phyloP scores from a whole-genome alignment of 768 basidiomycete species.

The Kwoniella shandongensis region DNA sequence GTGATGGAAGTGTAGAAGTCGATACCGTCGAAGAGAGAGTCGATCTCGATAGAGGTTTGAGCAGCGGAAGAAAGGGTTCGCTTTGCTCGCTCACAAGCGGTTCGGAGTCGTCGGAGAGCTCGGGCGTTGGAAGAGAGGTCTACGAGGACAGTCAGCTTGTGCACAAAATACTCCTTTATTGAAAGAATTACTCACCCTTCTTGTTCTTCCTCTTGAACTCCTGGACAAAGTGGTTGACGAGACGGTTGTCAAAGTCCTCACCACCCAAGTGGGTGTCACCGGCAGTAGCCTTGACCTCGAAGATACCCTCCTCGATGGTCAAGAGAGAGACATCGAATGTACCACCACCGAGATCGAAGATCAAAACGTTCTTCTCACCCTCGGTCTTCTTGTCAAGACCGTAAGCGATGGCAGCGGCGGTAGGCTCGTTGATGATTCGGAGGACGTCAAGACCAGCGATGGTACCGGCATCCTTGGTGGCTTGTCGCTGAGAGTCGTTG shows the following conservation, averaged over 20 bases:
- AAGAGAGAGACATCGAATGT: constrained; percentile 98
- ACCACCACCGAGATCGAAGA: constrained; percentile 97
- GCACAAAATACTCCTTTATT: background rate
- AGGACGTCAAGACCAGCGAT: constrained; percentile 93
- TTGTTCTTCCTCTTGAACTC: constrained; percentile 91
- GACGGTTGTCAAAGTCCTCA: constrained; percentile 92
- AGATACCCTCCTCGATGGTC: constrained; percentile 83
- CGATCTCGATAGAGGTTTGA: constrained; percentile 95
- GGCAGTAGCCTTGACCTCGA: constrained; percentile 89
- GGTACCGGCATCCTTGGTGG: constrained; percentile 95
- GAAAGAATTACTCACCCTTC: constrained; percentile 49
- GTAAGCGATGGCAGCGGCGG: constrained; percentile 95
- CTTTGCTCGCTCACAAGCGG: constrained; percentile 99
- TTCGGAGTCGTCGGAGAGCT: constrained; percentile 90
- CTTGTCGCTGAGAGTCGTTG: constrained; percentile 99
- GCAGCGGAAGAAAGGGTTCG: constrained; percentile 94
- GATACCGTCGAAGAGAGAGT: constrained; percentile 94
- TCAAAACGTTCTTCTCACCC: constrained; percentile 91
- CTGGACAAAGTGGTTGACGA: constrained; percentile 87
- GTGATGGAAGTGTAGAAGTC: constrained; percentile 98
- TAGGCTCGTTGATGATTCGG: constrained; percentile 97
- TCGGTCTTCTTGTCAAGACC: constrained; percentile 89
- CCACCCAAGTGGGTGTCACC: constrained; percentile 94
- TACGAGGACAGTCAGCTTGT: constrained; percentile 50
- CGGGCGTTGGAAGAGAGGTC: constrained; percentile 97